Evolutionary conservation across 2,329 filamentous ascomycete genomes (phyloP).

Genomic region (Nothophaeocryptopus gaeumannii): DNA sequence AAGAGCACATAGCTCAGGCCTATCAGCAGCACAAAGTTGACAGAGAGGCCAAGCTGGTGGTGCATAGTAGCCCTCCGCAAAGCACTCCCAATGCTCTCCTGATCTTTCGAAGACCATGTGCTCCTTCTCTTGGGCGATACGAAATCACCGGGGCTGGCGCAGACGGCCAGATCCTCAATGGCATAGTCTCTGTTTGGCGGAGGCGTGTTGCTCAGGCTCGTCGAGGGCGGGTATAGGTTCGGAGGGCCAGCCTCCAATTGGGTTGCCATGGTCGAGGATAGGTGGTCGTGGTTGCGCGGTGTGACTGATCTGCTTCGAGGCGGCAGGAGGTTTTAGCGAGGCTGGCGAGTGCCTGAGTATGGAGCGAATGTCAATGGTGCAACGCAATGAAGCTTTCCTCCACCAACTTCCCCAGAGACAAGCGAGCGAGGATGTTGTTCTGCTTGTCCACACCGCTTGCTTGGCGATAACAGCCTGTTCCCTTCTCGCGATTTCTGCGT

Average conservation of each 20-base stretch:
- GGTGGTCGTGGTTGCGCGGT: conserved; percentile 1
- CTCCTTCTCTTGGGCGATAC: conserved; percentile 16
- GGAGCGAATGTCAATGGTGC: too few species aligned
- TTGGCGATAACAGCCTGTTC: too few species aligned
- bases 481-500: too few species aligned
- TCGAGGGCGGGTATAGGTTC: conserved; percentile 10
- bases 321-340: background rate
- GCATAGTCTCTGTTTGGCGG: conserved; percentile 19
- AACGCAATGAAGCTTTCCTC: too few species aligned
- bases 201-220: conserved; percentile 18
- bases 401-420: too few species aligned
- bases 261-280: conserved; percentile 6
- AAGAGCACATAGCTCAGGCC: conserved; percentile 79
- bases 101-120: conserved; percentile 17
- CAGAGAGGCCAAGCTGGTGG: conserved; percentile 62
- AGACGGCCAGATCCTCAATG: conserved; percentile 27
- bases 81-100: conserved; percentile 34
- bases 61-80: conserved; percentile 39
- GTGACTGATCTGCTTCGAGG: background rate
- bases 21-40: conserved; percentile 81
- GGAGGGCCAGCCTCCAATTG: conserved; percentile 14
- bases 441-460: too few species aligned
- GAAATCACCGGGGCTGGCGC: conserved; percentile 26
- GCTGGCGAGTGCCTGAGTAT: background rate
- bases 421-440: too few species aligned